phyloP scores from a whole-genome alignment of 2,329 filamentous ascomycete species.

The Hymenoscyphus salicellus region DNA sequence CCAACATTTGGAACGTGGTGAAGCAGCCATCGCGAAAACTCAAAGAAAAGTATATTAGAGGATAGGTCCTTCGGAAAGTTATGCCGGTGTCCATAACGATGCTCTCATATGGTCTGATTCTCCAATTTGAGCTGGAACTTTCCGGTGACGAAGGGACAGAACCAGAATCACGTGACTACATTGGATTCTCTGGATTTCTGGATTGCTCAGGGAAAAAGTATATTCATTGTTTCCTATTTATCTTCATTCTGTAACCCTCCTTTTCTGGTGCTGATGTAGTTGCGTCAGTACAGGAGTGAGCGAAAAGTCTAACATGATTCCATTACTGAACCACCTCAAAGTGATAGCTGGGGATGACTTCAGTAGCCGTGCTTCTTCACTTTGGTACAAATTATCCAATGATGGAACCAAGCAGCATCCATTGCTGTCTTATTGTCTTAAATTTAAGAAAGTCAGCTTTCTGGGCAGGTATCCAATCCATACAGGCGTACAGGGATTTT shows the following conservation, averaged over 20 bases:
- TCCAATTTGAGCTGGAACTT: too few relatives aligned
- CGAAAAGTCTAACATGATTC: too few relatives aligned
- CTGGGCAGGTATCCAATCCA: neutral
- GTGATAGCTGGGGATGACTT: neutral
- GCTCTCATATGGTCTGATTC: too few relatives aligned
- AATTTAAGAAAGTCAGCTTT: neutral
- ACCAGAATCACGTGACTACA: too few relatives aligned
- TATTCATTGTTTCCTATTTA: too few relatives aligned
- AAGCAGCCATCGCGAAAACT: neutral
- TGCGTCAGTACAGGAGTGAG: too few relatives aligned
- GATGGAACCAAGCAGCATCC: neutral
- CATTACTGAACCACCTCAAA: neutral
- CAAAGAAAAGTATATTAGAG: slow-evolving; percentile 1
- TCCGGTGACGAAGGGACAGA: too few relatives aligned
- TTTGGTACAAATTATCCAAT: neutral
- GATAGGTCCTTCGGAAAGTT: neutral
- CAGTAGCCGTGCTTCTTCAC: neutral
- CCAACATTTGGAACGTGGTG: neutral
- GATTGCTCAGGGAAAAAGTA: too few relatives aligned
- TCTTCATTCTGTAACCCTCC: too few relatives aligned
- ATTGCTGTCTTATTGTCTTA: neutral
- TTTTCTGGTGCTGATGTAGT: too few relatives aligned
- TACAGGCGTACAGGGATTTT: neutral
- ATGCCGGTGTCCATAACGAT: neutral
- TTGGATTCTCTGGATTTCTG: too few relatives aligned